Conservation (phyloP, 2,329 filamentous ascomycete species). For the Aspergillus sergii region DNA sequence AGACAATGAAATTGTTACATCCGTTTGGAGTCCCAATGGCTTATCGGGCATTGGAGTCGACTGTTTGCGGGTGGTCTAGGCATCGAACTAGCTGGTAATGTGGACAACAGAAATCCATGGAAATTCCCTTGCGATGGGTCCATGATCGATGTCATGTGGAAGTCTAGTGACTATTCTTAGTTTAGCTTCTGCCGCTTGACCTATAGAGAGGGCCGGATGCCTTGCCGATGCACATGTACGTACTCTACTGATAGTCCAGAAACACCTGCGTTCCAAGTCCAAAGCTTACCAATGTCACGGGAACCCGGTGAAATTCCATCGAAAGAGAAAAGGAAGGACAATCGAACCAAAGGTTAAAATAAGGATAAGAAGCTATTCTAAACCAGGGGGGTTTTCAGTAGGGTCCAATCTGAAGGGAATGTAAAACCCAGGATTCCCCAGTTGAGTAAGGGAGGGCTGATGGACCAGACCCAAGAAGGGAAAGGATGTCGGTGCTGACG, state of each 20-base stretch:
- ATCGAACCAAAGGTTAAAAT: neutral
- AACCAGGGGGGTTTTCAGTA: neutral
- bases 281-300: neutral
- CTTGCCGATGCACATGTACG: slow-evolving; percentile 11
- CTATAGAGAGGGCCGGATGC: slow-evolving; percentile 10
- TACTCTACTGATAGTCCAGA: neutral
- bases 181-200: slow-evolving; percentile 4
- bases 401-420: neutral
- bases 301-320: neutral
- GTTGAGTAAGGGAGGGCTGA: slow-evolving; percentile 7
- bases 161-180: slow-evolving; percentile 20
- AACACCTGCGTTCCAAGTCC: neutral
- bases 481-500: slow-evolving; percentile 20
- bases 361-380: neutral
- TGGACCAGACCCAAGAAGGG: slow-evolving; percentile 11
- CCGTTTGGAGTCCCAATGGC: neutral
- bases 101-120: slow-evolving; percentile 18
- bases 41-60: neutral
- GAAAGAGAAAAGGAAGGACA: neutral
- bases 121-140: slow-evolving; percentile 16
- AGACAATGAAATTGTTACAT: slow-evolving; percentile 3
- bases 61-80: slow-evolving; percentile 18
- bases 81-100: slow-evolving; percentile 15
- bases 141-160: slow-evolving; percentile 20
- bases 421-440: slow-evolving; percentile 9